Evolutionary conservation across 805 yeast genomes (phyloP), one percentile per base, ranked within the genome.

Genomic region (Cyberlindnera euphorbiiphila): DNA sequence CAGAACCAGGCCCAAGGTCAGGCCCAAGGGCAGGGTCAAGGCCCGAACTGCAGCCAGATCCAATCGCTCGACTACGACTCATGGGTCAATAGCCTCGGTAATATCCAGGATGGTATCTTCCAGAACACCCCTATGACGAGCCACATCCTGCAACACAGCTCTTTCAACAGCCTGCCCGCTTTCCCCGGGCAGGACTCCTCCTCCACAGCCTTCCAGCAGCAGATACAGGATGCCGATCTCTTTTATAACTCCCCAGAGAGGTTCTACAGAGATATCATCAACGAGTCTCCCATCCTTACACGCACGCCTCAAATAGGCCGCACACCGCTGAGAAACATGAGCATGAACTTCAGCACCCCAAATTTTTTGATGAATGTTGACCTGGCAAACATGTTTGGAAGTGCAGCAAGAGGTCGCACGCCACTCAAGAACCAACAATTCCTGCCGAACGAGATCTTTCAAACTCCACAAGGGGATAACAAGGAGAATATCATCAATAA

Each of bases 171-270:
- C 17, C 11, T 28, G 6, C 37, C 36, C 4, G 12, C 27, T 9
- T 6, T 25, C 3, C 25, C 6, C 9, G 28, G 25, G 3, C 26
- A 25, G 11, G 19, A 17, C 3, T 23, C 37, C 2, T 7, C 23
- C 3, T 23, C 37, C 2, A 8, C 27, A 9, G 18, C 26, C 6
- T 44, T 43, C 12, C 46, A 39, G 15, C 25, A 23, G 4, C 42
- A 30, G 15, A 22, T 27, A 14, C 40, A 33, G 3, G 51, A 45
- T 21, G 23, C 32, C 2, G 50, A 48, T 24, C 10, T 32, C n/a
- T 45, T 45, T 24, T 49, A 48, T 39, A 45, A 54, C 34, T 51
- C 59, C 0, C 59, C 59, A 4, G 56, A 51, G 25, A 34, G 56
- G 12, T 53, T 54, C 29, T 54, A 53, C 31, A 46, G 54, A 23